These are phyloP conservation scores for Collybiopsis confluens DNA, from an alignment of 768 basidiomycete species.

Conservation along the genomic window DNA sequence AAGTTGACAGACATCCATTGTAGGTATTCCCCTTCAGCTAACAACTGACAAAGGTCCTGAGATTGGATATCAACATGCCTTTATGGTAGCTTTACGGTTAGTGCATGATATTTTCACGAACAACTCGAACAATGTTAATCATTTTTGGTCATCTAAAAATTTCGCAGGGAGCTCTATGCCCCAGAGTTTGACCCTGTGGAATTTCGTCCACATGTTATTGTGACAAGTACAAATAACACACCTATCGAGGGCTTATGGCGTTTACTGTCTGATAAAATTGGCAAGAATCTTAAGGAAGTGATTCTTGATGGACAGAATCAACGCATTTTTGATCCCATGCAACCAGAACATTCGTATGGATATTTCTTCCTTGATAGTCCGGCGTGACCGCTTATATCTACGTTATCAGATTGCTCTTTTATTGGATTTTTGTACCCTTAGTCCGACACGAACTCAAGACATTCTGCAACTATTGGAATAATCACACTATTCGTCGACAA, in stretches of 20 bases:
- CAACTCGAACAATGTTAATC: background rate
- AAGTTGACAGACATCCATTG: background rate
- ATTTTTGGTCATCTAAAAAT: too few relatives aligned
- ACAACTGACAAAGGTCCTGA: constrained; percentile 11
- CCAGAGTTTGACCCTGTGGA: constrained; percentile 14
- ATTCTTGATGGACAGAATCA: constrained; percentile 8
- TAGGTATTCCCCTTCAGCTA: background rate
- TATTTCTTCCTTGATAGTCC: background rate
- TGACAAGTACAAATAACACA: constrained; percentile 20
- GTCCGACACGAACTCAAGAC: background rate
- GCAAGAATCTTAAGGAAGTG: constrained; percentile 12
- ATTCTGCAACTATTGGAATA: background rate
- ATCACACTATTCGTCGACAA: background rate
- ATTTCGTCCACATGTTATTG: constrained; percentile 13
- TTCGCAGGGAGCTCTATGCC: constrained; percentile 4
- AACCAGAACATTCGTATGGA: background rate
- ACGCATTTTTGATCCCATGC: background rate
- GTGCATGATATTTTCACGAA: background rate
- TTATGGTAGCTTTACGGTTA: background rate
- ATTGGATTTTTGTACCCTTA: background rate
- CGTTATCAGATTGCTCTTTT: background rate
- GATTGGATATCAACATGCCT: constrained; percentile 3
- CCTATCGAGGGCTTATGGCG: constrained; percentile 22
- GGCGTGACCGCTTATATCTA: background rate
- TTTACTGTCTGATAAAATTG: constrained; percentile 13